These are phyloP conservation scores for Craspedostauros australis DNA, from an alignment of 108 stramenopile genomes.

Conservation along the genomic window DNA sequence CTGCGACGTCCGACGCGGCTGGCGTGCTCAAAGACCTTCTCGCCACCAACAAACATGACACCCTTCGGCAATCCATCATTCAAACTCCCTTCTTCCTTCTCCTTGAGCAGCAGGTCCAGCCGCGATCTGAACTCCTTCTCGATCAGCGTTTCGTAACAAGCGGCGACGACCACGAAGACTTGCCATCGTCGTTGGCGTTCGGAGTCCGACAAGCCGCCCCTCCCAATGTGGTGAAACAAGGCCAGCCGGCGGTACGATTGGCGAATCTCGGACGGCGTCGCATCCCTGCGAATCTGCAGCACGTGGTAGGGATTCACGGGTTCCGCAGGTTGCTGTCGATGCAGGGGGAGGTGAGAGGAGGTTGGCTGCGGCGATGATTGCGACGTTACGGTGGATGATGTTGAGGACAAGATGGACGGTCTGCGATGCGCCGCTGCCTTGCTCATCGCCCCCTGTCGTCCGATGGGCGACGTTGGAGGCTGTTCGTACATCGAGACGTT, in stretches of 20 bases:
- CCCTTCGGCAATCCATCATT: conserved; percentile 10
- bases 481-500: too few relatives aligned
- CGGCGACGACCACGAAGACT: conserved; percentile 35
- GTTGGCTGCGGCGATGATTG: too few relatives aligned
- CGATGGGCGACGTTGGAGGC: too few relatives aligned
- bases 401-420: too few relatives aligned
- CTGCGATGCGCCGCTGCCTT: too few relatives aligned
- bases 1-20: too few relatives aligned
- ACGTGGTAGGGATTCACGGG: conserved; percentile 43
- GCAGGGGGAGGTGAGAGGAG: too few relatives aligned
- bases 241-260: conserved; percentile 39
- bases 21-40: too few relatives aligned
- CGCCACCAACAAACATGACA: conserved; percentile 22
- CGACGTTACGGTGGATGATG: too few relatives aligned
- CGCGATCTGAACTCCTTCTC: conserved; percentile 27
- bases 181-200: conserved; percentile 11
- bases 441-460: too few relatives aligned
- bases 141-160: conserved; percentile 43
- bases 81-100: conserved; percentile 9
- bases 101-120: conserved; percentile 18
- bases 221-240: conserved; percentile 37
- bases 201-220: not conserved
- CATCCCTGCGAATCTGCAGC: conserved; percentile 40
- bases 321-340: too few relatives aligned
- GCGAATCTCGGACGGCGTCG: conserved; percentile 32